Conservation (phyloP, 1,139 yeast genomes). For the Candida sanyaensis region DNA sequence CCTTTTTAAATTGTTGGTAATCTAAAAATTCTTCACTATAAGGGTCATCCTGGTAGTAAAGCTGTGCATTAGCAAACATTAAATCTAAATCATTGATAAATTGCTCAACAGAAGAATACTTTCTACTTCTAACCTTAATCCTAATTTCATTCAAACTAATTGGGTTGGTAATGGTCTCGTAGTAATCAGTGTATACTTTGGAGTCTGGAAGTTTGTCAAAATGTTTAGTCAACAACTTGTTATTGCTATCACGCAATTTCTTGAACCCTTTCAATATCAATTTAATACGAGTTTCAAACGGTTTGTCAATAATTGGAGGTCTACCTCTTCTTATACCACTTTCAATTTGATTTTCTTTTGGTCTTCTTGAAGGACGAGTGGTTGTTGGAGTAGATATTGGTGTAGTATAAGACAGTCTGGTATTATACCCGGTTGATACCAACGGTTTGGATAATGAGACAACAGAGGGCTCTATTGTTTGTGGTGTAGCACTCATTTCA, state of each 20-base stretch:
- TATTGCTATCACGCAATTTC: slow-evolving; percentile 60
- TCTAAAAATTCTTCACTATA: slow-evolving; percentile 58
- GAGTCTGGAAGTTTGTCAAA: slow-evolving; percentile 86
- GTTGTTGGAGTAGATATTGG: slow-evolving; percentile 4
- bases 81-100: slow-evolving; percentile 76
- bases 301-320: slow-evolving; percentile 94
- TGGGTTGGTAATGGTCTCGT: slow-evolving; percentile 63
- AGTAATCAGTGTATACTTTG: slow-evolving; percentile 67
- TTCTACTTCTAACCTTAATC: slow-evolving; percentile 83
- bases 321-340: slow-evolving; percentile 83
- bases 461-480: slow-evolving; percentile 8
- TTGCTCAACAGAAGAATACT: slow-evolving; percentile 71
- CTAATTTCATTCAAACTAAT: slow-evolving; percentile 81
- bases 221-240: slow-evolving; percentile 50
- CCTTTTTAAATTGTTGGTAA: slow-evolving; percentile 48
- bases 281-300: slow-evolving; percentile 90
- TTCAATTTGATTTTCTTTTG: slow-evolving; percentile 27
- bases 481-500: slow-evolving; percentile 16
- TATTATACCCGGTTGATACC: slow-evolving; percentile 10
- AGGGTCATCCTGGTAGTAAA: slow-evolving; percentile 57
- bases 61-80: slow-evolving; percentile 75
- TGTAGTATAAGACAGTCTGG: slow-evolving; percentile 4
- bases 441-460: slow-evolving; percentile 13
- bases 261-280: slow-evolving; percentile 80
- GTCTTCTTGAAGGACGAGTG: slow-evolving; percentile 6